A percentile compares a stretch with the other conserved stretches of the same genome.
phyloP scores from a whole-genome alignment of 1,284 basidiomycete genomes.

The Ceratobasidium sp. region DNA sequence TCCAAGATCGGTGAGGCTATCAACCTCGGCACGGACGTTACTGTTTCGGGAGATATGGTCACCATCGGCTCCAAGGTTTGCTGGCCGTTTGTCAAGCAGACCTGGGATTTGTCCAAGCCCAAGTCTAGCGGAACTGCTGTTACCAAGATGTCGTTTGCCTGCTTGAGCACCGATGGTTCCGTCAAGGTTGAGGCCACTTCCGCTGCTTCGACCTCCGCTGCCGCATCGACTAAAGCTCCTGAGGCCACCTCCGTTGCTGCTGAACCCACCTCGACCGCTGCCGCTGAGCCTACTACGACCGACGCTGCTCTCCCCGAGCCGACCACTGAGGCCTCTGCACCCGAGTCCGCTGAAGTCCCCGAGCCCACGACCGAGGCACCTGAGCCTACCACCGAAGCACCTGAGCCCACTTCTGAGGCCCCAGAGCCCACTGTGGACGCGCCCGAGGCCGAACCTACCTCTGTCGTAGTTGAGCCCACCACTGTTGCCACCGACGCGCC shows the following conservation, averaged over 20 bases:
- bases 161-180: constrained; percentile 22
- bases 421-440: background rate
- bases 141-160: constrained; percentile 27
- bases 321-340: background rate
- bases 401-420: background rate
- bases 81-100: constrained; percentile 29
- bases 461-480: background rate
- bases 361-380: background rate
- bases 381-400: background rate
- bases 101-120: constrained; percentile 11
- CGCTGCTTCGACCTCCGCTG: background rate
- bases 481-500: background rate
- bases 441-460: background rate
- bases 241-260: background rate
- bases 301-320: background rate
- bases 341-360: too few species aligned
- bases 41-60: constrained; percentile 15
- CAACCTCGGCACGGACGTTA: constrained; percentile 16
- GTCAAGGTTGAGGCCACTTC: background rate
- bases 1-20: constrained; percentile 1
- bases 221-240: background rate
- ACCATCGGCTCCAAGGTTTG: constrained; percentile 9
- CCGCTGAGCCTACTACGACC: background rate
- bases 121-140: constrained; percentile 7
- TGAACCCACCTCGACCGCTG: background rate